A percentile compares a stretch with the other conserved stretches of the same genome.
Evolutionary conservation across 495 filamentous ascomycete genomes (phyloP).

Genomic region (Aspergillus nanangensis): DNA sequence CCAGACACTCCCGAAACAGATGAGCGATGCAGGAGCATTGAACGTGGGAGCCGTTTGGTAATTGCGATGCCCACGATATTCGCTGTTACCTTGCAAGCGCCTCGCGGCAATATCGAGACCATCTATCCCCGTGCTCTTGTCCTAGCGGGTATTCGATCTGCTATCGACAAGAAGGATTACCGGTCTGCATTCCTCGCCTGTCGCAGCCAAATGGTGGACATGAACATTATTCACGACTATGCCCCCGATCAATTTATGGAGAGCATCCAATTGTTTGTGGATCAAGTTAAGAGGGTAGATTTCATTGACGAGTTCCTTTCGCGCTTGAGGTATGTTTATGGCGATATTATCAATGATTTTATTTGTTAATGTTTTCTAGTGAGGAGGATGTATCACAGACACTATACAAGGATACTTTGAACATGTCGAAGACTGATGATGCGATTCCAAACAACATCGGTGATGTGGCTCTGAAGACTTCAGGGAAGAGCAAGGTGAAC

Average conservation of each 20-base stretch:
- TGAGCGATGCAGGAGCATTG: constrained; percentile 87
- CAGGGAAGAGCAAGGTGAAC: constrained; percentile 67
- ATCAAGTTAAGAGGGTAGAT: constrained; percentile 79
- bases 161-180: constrained; percentile 77
- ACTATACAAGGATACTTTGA: constrained; percentile 83
- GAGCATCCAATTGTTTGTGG: constrained; percentile 70
- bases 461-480: constrained; percentile 1
- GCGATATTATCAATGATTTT: no score
- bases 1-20: constrained; percentile 85
- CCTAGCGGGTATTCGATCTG: constrained; percentile 75
- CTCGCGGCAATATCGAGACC: constrained; percentile 91
- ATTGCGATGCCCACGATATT: constrained; percentile 86
- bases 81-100: constrained; percentile 83
- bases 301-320: constrained; percentile 92
- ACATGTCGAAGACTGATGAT: constrained; percentile 20
- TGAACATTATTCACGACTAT: constrained; percentile 98
- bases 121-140: constrained; percentile 92
- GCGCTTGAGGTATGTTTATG: constrained; percentile 62
- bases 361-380: constrained; percentile 37
- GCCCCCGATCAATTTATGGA: constrained; percentile 75
- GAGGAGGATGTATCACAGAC: constrained; percentile 93
- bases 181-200: constrained; percentile 79
- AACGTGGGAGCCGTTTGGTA: constrained; percentile 81
- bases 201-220: constrained; percentile 88
- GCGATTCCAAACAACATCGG: constrained; percentile 2